phyloP scores from a whole-genome alignment of 768 basidiomycete genomes.

The Mycena galopus region DNA sequence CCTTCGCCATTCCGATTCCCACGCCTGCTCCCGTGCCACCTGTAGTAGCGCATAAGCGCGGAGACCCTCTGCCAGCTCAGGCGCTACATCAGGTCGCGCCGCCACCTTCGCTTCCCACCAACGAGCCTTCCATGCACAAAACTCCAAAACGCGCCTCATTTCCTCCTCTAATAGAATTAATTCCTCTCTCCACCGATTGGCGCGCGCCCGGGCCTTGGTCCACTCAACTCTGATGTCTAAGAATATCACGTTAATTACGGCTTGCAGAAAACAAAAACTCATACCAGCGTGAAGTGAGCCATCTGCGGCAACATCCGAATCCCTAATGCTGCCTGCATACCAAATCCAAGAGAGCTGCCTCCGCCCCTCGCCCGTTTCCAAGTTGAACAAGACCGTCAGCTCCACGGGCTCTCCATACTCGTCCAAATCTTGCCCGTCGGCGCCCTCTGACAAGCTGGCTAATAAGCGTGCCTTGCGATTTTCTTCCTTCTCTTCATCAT shows the following conservation, averaged over 20 bases:
- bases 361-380: background rate
- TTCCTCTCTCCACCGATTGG: background rate
- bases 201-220: background rate
- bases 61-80: background rate
- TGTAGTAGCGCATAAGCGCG: background rate
- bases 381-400: background rate
- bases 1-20: background rate
- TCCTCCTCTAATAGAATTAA: background rate
- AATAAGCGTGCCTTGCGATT: slow-evolving; percentile 2
- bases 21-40: background rate
- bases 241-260: background rate
- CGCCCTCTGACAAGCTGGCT: slow-evolving; percentile 9
- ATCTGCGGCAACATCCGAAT: background rate
- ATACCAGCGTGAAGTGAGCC: background rate
- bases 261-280: background rate
- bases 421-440: background rate
- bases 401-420: background rate
- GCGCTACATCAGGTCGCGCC: background rate
- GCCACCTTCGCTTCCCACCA: background rate
- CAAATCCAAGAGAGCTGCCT: background rate
- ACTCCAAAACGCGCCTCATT: background rate
- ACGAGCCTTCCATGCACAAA: background rate
- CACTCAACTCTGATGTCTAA: background rate
- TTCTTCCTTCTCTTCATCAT: slow-evolving; percentile 37
- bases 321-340: background rate